Base-by-base conservation (phyloP, 495 filamentous ascomycete species). In the Parachaetomium inaequale region DNA sequence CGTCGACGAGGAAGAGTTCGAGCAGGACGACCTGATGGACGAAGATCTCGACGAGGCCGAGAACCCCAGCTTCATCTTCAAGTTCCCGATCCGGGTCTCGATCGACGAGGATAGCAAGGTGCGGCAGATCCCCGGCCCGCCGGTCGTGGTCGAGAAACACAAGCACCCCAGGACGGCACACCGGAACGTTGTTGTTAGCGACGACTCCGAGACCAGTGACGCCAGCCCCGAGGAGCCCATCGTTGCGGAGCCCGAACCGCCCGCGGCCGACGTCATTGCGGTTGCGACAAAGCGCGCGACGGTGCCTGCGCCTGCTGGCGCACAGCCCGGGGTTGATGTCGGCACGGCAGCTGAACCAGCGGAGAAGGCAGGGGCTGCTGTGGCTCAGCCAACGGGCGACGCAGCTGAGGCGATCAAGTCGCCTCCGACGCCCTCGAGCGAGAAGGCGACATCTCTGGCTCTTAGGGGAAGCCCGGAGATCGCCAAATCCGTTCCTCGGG, bases 31-130 rank as follows among this genome's bases (percentile, higher is more conserved):
- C 38, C 79, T 77, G 5, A 73, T 76, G 71, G 79, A 74, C 38
- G 76, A 85, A 21, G 83, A 80, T 2, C 79, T 85, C 21, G 74
- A 75, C 1, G 49, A 47, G 4, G 43, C 26, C 25, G 68, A 72
- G 3, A 73, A 59, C 65, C 65, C 62, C 59, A 88, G 84, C 59
- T 79, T 89, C 28, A 79, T 93, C 36, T 85, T 91, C 62, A 87
- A 87, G 64, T 79, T 93, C 49, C 79, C 75, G 4, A 69, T 81
- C 28, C 70, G 68, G 4, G 71, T 70, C 15, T 29, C 58, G 1
- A 62, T 75, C 40, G 71, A 70, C 29, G 66, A 71, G 59, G 54
- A 74, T 49, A 61, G 60, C 63, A 69, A 73, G 64, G 72, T 62
- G 23, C 63, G 55, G 7, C 56, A 58, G 29, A 49, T 74, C 26